Evolutionary conservation across 1,284 basidiomycete species (phyloP).

Genomic region (Trametes sp.): DNA sequence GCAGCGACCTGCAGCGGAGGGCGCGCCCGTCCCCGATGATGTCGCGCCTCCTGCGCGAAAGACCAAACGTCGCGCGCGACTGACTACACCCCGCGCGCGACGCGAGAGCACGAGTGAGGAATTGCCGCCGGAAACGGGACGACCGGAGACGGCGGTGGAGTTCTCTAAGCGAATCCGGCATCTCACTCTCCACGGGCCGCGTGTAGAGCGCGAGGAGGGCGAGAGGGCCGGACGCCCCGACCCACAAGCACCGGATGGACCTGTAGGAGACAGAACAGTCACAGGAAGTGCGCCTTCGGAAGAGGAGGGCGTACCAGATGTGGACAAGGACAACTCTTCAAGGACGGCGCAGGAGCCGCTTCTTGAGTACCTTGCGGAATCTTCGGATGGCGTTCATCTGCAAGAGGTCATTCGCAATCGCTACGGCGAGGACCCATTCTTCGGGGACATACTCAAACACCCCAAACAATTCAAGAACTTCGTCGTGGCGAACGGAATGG

Average conservation of each 20-base stretch:
- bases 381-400: constrained; percentile 25
- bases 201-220: constrained; percentile 20
- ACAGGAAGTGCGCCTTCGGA: too few species aligned
- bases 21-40: too few species aligned
- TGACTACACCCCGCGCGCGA: neutral
- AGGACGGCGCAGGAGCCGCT: too few species aligned
- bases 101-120: neutral
- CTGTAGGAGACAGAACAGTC: neutral
- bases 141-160: constrained; percentile 17
- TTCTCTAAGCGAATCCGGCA: constrained; percentile 22
- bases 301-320: too few species aligned
- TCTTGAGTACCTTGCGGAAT: neutral
- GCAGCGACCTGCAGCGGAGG: too few species aligned
- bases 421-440: constrained; percentile 23
- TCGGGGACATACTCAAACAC: constrained; percentile 17
- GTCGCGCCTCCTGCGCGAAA: too few species aligned
- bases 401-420: constrained; percentile 15
- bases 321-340: too few species aligned
- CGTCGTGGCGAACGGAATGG: constrained; percentile 23
- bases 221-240: neutral
- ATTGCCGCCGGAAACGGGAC: constrained; percentile 5
- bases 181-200: constrained; percentile 17
- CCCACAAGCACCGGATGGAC: neutral
- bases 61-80: too few species aligned
- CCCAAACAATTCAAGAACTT: constrained; percentile 33